phyloP scores from a whole-genome alignment of 495 filamentous ascomycete genomes.

The Podospora sp. region DNA sequence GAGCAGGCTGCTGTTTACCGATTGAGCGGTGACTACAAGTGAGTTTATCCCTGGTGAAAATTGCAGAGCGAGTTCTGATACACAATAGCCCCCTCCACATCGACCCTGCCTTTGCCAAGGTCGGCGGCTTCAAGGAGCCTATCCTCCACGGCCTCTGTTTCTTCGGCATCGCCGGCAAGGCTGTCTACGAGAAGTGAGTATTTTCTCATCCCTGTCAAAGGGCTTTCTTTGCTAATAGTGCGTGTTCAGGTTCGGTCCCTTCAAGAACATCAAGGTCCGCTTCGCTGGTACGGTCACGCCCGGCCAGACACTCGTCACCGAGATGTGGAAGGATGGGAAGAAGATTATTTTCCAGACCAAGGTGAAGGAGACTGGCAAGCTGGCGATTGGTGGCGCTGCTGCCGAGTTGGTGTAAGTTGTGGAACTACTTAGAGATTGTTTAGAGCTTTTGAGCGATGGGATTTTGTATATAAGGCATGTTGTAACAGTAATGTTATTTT shows the following conservation, averaged over 20 bases:
- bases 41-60: conserved; percentile 14
- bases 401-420: conserved; percentile 64
- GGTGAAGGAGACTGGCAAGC: conserved; percentile 95
- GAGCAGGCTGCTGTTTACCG: conserved; percentile 97
- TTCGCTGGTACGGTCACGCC: conserved; percentile 93
- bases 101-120: conserved; percentile 90
- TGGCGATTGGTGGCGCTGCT: conserved; percentile 84
- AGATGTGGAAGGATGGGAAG: conserved; percentile 97
- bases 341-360: conserved; percentile 89
- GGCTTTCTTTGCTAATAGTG: not conserved
- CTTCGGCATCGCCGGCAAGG: conserved; percentile 89
- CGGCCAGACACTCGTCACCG: conserved; percentile 90
- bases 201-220: too few relatives aligned
- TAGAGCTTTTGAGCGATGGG: not conserved
- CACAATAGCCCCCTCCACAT: conserved; percentile 81
- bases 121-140: conserved; percentile 92
- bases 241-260: conserved; percentile 63
- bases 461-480: not conserved
- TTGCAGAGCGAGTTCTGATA: not conserved
- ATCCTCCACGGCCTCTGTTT: conserved; percentile 97
- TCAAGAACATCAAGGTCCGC: conserved; percentile 93
- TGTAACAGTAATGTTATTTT: not conserved
- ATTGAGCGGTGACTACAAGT: conserved; percentile 82
- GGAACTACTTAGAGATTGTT: not conserved
- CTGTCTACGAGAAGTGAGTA: conserved; percentile 67